A percentile compares a stretch with the other conserved stretches of the same genome.
Evolutionary conservation across 2,329 filamentous ascomycete genomes (phyloP).

Genomic region (Fusarium pseudoanthophilum): DNA sequence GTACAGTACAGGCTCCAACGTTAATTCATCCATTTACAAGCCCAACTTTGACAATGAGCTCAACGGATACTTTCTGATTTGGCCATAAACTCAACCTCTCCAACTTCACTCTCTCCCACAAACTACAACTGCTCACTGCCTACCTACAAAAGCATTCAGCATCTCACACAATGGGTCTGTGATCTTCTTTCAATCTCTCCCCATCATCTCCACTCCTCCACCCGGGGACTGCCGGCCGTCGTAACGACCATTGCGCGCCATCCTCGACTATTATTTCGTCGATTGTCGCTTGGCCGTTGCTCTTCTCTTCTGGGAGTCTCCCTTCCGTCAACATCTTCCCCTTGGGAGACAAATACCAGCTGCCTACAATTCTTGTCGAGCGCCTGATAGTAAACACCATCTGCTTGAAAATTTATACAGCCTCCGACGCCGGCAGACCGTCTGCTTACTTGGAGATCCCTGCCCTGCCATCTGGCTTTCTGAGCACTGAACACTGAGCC

Average conservation of each 20-base stretch:
- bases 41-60: conserved; percentile 18
- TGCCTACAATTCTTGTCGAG: not conserved
- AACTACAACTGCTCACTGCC: not conserved
- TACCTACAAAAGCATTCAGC: not conserved
- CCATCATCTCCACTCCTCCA: conserved; percentile 41
- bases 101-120: not conserved
- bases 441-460: conserved; percentile 24
- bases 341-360: not conserved
- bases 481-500: conserved; percentile 16
- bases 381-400: not conserved
- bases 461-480: conserved; percentile 26
- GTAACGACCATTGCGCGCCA: conserved; percentile 20
- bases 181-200: not conserved
- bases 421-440: conserved; percentile 28
- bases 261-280: conserved; percentile 19
- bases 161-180: not conserved
- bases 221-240: not conserved
- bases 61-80: not conserved
- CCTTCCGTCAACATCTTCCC: not conserved
- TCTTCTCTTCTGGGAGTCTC: not conserved
- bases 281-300: not conserved
- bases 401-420: not conserved
- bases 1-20: not conserved
- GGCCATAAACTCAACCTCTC: not conserved
- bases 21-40: conserved; percentile 13